Evolutionary conservation across 352 stramenopile genomes (phyloP).

Genomic region (Thalassiosira oceanica): DNA sequence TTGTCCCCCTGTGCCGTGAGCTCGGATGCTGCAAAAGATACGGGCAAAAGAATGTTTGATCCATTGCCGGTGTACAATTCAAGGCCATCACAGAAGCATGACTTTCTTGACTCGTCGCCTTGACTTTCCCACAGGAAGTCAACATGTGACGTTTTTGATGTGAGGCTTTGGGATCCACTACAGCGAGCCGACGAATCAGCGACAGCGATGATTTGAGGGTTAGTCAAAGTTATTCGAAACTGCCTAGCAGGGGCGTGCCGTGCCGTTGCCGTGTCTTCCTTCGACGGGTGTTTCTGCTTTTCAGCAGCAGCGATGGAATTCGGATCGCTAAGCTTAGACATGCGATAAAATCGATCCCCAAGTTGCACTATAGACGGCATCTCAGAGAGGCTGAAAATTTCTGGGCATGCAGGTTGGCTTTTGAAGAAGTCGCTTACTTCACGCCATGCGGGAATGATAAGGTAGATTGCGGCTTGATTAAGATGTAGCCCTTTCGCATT

Average conservation of each 20-base stretch:
- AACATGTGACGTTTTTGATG: constrained; percentile 32
- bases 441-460: constrained; percentile 58
- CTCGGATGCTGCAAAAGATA: constrained; percentile 28
- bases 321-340: constrained; percentile 15
- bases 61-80: constrained; percentile 57
- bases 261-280: constrained; percentile 3
- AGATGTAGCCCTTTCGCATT: constrained; percentile 68
- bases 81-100: constrained; percentile 58
- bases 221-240: constrained; percentile 57
- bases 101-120: neutral
- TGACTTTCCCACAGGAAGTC: constrained; percentile 49
- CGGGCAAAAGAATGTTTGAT: constrained; percentile 28
- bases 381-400: constrained; percentile 48
- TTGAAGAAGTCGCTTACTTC: constrained; percentile 61
- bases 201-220: constrained; percentile 57
- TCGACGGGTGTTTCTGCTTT: neutral
- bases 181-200: constrained; percentile 23
- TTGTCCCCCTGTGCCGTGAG: constrained; percentile 9
- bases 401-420: constrained; percentile 37
- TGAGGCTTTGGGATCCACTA: constrained; percentile 19
- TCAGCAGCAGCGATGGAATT: too few species aligned
- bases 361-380: constrained; percentile 60
- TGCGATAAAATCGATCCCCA: constrained; percentile 58
- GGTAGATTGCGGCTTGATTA: constrained; percentile 60
- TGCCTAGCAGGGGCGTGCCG: constrained; percentile 31